phyloP scores from a whole-genome alignment of 2,329 filamentous ascomycete genomes.

The Fusarium sp. region DNA sequence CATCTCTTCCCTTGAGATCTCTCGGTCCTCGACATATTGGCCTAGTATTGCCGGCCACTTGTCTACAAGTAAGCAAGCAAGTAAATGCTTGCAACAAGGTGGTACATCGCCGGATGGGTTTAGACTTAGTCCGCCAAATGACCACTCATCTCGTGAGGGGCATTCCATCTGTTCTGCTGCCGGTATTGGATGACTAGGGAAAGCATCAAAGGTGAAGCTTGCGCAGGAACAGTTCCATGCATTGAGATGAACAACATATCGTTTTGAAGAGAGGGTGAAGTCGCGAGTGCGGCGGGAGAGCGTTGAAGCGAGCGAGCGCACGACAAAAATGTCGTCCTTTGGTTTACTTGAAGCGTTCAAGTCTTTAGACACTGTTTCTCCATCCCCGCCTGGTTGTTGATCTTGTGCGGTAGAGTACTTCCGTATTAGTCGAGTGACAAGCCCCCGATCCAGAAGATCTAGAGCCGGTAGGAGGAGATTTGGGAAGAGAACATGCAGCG shows the following conservation, averaged over 20 bases:
- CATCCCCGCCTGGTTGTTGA: neutral
- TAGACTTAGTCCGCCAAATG: conserved; percentile 64
- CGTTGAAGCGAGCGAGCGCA: conserved; percentile 67
- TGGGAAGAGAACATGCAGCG: conserved; percentile 87
- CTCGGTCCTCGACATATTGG: conserved; percentile 64
- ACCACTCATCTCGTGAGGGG: conserved; percentile 38
- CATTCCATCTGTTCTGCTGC: conserved; percentile 1
- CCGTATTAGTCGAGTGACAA: conserved; percentile 69
- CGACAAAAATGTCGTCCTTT: conserved; percentile 64
- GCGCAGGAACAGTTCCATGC: conserved; percentile 94
- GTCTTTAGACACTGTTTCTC: neutral
- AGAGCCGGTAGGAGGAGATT: conserved; percentile 84
- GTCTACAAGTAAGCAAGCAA: conserved; percentile 83
- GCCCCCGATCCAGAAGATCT: conserved; percentile 83
- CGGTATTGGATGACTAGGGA: conserved; percentile 51
- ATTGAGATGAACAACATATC: conserved; percentile 77
- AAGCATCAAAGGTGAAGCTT: conserved; percentile 81
- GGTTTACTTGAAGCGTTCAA: conserved; percentile 37
- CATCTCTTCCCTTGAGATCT: conserved; percentile 72
- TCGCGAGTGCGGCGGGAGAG: conserved; percentile 40
- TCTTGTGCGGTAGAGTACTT: neutral
- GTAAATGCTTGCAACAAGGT: conserved; percentile 86
- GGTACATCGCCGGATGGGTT: conserved; percentile 56
- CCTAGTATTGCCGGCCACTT: conserved; percentile 70
- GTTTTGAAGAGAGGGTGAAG: conserved; percentile 24